Conservation (phyloP, 1,284 basidiomycete species). For the Naganishia sp. region DNA sequence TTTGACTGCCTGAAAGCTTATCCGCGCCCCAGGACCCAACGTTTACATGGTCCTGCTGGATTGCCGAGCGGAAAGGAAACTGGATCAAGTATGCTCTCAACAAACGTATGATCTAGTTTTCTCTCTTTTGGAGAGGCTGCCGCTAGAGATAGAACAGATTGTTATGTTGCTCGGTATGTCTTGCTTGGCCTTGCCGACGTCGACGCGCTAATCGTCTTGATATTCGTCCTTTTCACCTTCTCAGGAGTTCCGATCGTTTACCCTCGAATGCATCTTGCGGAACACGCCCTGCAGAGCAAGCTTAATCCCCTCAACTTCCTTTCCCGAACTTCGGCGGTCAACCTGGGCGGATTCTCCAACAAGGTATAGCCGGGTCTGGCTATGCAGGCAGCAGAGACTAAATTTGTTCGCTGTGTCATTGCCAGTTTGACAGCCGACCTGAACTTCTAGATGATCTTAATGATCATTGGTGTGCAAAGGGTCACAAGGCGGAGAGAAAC, state of each 20-base stretch:
- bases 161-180: constrained; percentile 70
- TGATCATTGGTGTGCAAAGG: constrained; percentile 83
- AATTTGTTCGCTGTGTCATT: constrained; percentile 61
- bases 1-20: too few relatives aligned
- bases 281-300: constrained; percentile 68
- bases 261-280: constrained; percentile 86
- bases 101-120: constrained; percentile 74
- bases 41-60: constrained; percentile 75
- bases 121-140: constrained; percentile 61
- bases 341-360: constrained; percentile 78
- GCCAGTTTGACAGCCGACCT: constrained; percentile 86
- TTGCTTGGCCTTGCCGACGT: neutral
- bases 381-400: too few relatives aligned
- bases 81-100: constrained; percentile 73
- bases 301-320: constrained; percentile 77
- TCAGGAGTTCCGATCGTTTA: constrained; percentile 70
- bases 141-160: constrained; percentile 71
- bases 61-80: constrained; percentile 83
- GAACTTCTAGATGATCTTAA: constrained; percentile 93
- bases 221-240: constrained; percentile 7
- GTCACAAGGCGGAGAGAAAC: constrained; percentile 89
- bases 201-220: neutral
- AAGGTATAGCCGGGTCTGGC: constrained; percentile 46
- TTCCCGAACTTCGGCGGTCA: constrained; percentile 62
- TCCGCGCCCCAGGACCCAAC: constrained; percentile 60